Evolutionary conservation across 2,329 filamentous ascomycete species (phyloP).

Genomic region (Penicillium sclerotiorum): DNA sequence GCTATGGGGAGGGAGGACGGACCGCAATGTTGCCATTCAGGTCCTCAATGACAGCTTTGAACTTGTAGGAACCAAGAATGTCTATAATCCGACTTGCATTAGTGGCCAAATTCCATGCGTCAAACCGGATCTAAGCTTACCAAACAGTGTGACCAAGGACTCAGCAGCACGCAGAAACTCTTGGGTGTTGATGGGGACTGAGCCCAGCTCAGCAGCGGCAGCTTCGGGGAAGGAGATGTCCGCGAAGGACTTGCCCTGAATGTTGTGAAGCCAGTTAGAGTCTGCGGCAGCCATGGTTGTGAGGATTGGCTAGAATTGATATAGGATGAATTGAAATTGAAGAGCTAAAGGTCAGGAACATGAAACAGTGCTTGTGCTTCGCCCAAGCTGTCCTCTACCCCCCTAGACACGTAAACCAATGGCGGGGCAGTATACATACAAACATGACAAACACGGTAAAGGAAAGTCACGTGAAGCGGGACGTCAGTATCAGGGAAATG

Average conservation of each 20-base stretch:
- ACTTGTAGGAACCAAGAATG: constrained; percentile 69
- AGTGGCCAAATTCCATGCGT: constrained; percentile 9
- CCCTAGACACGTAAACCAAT: neutral
- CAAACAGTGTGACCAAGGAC: constrained; percentile 83
- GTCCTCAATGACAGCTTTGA: constrained; percentile 88
- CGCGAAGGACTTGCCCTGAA: constrained; percentile 75
- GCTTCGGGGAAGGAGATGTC: constrained; percentile 64
- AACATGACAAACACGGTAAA: constrained; percentile 2
- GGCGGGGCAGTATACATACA: neutral
- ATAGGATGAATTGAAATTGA: constrained; percentile 6
- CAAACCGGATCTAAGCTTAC: constrained; percentile 49
- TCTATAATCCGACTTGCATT: constrained; percentile 45
- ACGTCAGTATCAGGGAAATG: too few species aligned
- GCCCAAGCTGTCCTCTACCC: neutral
- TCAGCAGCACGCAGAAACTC: constrained; percentile 63
- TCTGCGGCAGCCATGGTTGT: constrained; percentile 55
- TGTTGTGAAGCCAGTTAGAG: constrained; percentile 81
- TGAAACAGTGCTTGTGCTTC: constrained; percentile 1
- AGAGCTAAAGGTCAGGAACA: constrained; percentile 10
- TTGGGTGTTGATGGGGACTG: neutral
- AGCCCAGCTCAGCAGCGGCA: neutral
- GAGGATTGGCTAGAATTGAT: constrained; percentile 10
- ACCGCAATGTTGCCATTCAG: constrained; percentile 92
- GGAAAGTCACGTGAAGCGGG: neutral
- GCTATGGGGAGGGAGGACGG: constrained; percentile 20